Evolutionary conservation across 2,329 filamentous ascomycete species (phyloP).

Genomic region (Cladophialophora immunda): DNA sequence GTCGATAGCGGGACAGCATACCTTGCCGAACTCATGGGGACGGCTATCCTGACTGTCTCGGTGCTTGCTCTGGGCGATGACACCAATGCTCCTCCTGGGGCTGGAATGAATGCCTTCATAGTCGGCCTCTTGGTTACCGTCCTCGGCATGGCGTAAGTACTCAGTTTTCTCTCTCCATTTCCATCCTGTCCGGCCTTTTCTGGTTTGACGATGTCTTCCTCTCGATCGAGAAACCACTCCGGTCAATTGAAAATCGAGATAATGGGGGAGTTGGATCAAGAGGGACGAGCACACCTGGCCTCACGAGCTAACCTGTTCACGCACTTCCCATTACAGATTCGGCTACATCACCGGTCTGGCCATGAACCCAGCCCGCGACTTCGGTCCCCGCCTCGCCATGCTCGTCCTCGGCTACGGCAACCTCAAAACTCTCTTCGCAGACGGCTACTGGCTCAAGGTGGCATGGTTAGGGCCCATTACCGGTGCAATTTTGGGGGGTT

Average conservation of each 20-base stretch:
- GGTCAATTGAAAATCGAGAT: not conserved
- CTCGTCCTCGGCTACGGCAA: conserved; percentile 55
- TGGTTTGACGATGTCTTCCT: not conserved
- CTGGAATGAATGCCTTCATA: conserved; percentile 62
- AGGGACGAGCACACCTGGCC: not conserved
- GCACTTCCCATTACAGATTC: conserved; percentile 42
- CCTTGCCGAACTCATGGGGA: conserved; percentile 59
- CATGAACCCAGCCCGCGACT: conserved; percentile 60
- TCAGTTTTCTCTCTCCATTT: not conserved
- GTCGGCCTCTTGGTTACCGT: conserved; percentile 54
- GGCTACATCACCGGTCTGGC: conserved; percentile 58
- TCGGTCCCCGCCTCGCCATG: conserved; percentile 59
- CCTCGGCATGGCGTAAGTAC: conserved; percentile 42
- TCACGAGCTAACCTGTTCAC: not conserved
- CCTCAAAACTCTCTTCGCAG: conserved; percentile 50
- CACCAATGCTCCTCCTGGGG: conserved; percentile 58
- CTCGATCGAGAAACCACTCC: not conserved
- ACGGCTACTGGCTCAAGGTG: conserved; percentile 55
- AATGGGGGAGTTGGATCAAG: not conserved
- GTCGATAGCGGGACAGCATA: conserved; percentile 53
- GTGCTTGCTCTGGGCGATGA: conserved; percentile 58
- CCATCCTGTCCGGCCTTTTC: not conserved
- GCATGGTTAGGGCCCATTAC: conserved; percentile 53
- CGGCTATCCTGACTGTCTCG: conserved; percentile 51
- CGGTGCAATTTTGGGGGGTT: conserved; percentile 55